A percentile compares a stretch with the other conserved stretches of the same genome.
These are phyloP conservation scores for Clavispora fructus DNA, from an alignment of 805 yeast species.

Conservation along the genomic window DNA sequence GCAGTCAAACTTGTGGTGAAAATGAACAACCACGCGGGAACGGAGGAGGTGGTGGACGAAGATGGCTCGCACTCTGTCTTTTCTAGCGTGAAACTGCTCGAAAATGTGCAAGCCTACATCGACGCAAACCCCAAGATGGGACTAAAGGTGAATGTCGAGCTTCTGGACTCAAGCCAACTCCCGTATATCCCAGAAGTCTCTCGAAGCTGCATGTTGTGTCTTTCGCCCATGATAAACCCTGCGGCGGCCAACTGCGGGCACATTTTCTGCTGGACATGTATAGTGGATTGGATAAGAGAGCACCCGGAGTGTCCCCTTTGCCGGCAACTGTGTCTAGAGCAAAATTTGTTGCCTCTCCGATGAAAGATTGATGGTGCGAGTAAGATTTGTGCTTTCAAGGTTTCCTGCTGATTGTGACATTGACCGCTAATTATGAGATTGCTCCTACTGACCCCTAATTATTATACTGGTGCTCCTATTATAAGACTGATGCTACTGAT, in stretches of 20 bases:
- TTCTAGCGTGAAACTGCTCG: conserved; percentile 10
- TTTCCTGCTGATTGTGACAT: no score
- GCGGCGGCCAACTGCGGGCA: conserved; percentile 90
- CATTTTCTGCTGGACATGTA: conserved; percentile 87
- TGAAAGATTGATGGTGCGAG: background rate
- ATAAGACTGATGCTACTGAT: no score
- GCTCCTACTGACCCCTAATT: no score
- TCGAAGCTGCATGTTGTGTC: conserved; percentile 79
- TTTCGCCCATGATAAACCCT: conserved; percentile 76
- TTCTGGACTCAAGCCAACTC: conserved; percentile 51
- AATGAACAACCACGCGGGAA: background rate
- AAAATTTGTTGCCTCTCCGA: conserved; percentile 53
- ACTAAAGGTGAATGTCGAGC: conserved; percentile 33
- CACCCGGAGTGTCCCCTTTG: conserved; percentile 90
- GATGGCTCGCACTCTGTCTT: background rate
- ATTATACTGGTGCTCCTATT: no score
- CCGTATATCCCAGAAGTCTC: conserved; percentile 68
- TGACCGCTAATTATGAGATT: no score
- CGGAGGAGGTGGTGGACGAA: background rate
- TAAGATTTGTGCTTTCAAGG: no score
- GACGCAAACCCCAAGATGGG: conserved; percentile 2
- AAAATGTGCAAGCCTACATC: conserved; percentile 3
- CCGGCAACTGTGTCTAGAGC: conserved; percentile 61
- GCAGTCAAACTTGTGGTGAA: conserved; percentile 38
- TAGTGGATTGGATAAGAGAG: conserved; percentile 85